Conservation (phyloP, 202 grass and related monocot species). For the Miscanthus sacchariflorus region DNA sequence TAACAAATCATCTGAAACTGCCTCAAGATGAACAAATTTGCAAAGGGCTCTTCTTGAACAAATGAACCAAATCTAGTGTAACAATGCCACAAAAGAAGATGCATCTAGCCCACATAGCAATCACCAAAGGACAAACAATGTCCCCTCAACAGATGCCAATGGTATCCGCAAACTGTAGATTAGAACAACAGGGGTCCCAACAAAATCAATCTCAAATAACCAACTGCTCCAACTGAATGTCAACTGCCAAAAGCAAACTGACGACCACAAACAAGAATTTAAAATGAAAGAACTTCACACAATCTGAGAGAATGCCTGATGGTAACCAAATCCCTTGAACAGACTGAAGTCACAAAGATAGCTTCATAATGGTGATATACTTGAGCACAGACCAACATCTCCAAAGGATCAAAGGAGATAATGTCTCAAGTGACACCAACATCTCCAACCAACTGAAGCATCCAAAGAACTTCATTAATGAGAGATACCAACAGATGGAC, state of each 20-base stretch:
- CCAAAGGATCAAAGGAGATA: background rate
- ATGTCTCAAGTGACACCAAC: background rate
- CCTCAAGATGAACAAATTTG: background rate
- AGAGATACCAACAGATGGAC: background rate
- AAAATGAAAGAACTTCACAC: background rate
- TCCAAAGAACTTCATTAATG: background rate
- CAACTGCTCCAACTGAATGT: background rate
- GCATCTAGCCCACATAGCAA: background rate
- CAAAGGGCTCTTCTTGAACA: background rate
- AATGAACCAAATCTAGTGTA: background rate
- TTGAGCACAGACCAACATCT: background rate
- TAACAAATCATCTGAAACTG: background rate
- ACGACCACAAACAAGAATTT: background rate
- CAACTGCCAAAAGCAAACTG: background rate
- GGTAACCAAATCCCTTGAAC: background rate
- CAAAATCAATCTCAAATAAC: background rate
- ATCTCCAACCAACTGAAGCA: background rate
- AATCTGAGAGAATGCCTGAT: background rate
- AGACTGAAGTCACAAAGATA: background rate
- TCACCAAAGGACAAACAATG: background rate
- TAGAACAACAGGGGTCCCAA: background rate
- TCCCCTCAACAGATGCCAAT: background rate
- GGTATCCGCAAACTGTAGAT: background rate
- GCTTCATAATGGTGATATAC: background rate
- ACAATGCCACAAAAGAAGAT: background rate